Percentiles rank a stretch among this genome's conserved stretches.
Evolutionary conservation across 2,329 filamentous ascomycete genomes (phyloP).

Genomic region (Mollisia scopiformis): DNA sequence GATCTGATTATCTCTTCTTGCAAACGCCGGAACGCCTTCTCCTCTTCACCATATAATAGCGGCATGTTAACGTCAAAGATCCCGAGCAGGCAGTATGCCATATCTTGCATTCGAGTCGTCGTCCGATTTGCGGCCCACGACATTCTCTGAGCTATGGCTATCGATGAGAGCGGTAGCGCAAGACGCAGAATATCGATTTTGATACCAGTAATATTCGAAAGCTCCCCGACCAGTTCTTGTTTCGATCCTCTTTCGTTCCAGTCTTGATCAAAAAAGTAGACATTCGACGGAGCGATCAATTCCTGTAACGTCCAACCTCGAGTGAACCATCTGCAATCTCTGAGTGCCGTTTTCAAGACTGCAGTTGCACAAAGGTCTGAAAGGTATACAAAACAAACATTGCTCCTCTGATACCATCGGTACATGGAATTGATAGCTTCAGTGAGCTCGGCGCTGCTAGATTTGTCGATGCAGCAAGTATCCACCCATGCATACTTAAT

Average conservation of each 20-base stretch:
- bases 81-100: constrained; percentile 25
- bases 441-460: neutral
- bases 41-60: constrained; percentile 44
- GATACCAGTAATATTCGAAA: neutral
- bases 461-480: constrained; percentile 1
- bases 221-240: neutral
- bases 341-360: neutral
- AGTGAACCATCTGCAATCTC: neutral
- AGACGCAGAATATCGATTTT: neutral
- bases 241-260: neutral
- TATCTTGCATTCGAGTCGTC: neutral
- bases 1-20: constrained; percentile 41
- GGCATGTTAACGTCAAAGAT: constrained; percentile 49
- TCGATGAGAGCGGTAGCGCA: neutral
- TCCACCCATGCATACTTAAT: constrained; percentile 19
- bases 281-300: neutral
- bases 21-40: constrained; percentile 36
- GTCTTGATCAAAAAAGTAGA: neutral
- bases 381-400: constrained; percentile 20
- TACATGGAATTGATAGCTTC: neutral
- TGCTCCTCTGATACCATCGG: constrained; percentile 13
- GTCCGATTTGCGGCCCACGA: neutral
- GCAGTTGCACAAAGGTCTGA: constrained; percentile 1
- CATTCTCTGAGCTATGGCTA: neutral
- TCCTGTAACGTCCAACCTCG: neutral